These are phyloP conservation scores for Cardiospermum halicacabum DNA, from an alignment of 345 rosid species.

Conservation along the genomic window DNA sequence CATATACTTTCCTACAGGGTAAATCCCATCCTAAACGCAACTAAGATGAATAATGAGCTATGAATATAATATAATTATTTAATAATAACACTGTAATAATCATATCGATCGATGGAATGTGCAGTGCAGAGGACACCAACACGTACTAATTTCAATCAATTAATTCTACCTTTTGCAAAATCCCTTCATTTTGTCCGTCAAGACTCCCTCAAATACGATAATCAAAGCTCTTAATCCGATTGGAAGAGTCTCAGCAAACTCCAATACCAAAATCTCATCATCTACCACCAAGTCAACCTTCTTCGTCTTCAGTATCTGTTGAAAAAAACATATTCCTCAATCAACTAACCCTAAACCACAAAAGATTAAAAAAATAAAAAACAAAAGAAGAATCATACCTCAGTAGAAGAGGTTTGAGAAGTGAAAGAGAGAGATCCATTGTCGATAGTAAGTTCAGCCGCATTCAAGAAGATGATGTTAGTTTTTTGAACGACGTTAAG, in stretches of 20 bases:
- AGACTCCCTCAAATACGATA: conserved; percentile 54
- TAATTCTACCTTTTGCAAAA: conserved; percentile 68
- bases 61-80: too few relatives aligned
- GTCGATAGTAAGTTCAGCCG: conserved; percentile 69
- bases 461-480: conserved; percentile 80
- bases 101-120: not conserved
- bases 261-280: conserved; percentile 78
- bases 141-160: too few relatives aligned
- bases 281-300: conserved; percentile 47
- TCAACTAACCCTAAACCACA: not conserved
- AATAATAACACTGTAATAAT: not conserved
- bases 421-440: conserved; percentile 50
- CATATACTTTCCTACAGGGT: too few relatives aligned
- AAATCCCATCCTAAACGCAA: too few relatives aligned
- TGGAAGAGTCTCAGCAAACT: conserved; percentile 58
- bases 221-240: conserved; percentile 61
- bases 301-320: conserved; percentile 50
- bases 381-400: conserved; percentile 35
- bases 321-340: not conserved
- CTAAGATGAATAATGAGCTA: too few relatives aligned
- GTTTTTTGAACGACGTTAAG: conserved; percentile 55
- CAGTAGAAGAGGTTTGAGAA: conserved; percentile 30
- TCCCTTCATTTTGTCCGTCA: conserved; percentile 88
- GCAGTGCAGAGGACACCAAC: too few relatives aligned
- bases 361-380: not conserved